Evolutionary conservation across 2,329 filamentous ascomycete species (phyloP), one percentile per base, ranked within the genome.

Genomic region (Colletotrichum filicis): DNA sequence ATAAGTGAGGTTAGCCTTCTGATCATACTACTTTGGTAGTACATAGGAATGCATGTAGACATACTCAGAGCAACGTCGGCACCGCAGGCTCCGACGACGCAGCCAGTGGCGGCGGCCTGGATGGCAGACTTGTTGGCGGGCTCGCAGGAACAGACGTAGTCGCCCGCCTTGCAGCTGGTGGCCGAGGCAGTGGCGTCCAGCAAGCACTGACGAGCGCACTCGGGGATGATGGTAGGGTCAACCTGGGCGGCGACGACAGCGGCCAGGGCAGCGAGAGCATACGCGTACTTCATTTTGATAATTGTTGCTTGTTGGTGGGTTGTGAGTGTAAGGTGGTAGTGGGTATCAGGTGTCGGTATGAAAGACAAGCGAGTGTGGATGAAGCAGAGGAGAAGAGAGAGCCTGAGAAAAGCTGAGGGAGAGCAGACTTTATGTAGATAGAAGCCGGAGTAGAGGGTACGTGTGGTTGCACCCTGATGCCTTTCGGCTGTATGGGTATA

Each of bases 191-290:
- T 77, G 71, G 81, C 78, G 3, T 77, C 68, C 75, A 78, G 75
- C 46, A 85, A 78, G 78, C 83, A 85, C 52, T 78, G 65, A n/a
- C 79, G 56, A 46, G 84, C 82, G 76, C 84, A 85, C 68, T 73
- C 63, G 76, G 84, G 84, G 60, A 76, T 61, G 56, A 65, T 37
- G 60, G 55, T 64, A 24, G 70, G 26, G 37, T 69, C 66, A 28
- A 56, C 46, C 75, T 83, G 83, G 66, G 76, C 75, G 57, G 76
- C 83, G 66, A 80, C 75, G 70, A 80, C 77, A 76, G 79, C 80
- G 77, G 79, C 76, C 68, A 82, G 64, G 74, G 80, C 76, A 71
- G 79, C 79, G 76, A 82, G 62, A 69, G 67, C 68, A 71, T 71
- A 52, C 26, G 74, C 53, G 73, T 75, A 76, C 75, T 75, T 76